These are phyloP conservation scores for Odonthalia washingtoniensis DNA, from an alignment of 31 red algal genomes.

Conservation along the genomic window DNA sequence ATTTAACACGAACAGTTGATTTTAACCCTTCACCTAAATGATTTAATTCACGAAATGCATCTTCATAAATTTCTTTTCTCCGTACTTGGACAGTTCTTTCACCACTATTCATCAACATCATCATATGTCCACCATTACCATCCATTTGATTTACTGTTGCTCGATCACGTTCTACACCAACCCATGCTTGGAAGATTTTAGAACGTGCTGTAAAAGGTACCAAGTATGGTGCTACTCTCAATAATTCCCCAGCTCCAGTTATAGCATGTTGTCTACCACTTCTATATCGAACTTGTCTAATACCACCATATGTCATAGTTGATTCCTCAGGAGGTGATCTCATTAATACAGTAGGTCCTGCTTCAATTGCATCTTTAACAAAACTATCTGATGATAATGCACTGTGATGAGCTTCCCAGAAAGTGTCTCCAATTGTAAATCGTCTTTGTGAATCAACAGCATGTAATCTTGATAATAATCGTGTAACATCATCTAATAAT, in stretches of 20 bases:
- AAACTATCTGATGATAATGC: conserved; percentile 65
- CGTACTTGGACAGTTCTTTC: conserved; percentile 81
- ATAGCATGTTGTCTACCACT: conserved; percentile 30
- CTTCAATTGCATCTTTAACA: conserved; percentile 65
- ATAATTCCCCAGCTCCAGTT: conserved; percentile 67
- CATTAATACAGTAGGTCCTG: conserved; percentile 51
- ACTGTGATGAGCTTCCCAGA: conserved; percentile 67
- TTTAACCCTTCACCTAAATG: conserved; percentile 54
- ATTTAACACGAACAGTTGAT: conserved; percentile 84
- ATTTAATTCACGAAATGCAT: conserved; percentile 84
- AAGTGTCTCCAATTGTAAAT: conserved; percentile 59
- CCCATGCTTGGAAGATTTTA: conserved; percentile 83
- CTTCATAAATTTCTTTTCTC: conserved; percentile 85
- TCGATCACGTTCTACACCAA: conserved; percentile 64
- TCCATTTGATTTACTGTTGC: conserved; percentile 44
- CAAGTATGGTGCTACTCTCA: conserved; percentile 76
- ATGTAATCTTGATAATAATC: conserved; percentile 68
- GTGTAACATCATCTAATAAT: conserved; percentile 58
- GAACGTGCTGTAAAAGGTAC: conserved; percentile 82
- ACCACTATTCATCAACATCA: no score
- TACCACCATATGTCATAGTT: conserved; percentile 28
- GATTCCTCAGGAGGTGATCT: conserved; percentile 15
- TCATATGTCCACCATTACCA: not conserved
- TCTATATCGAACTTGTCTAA: conserved; percentile 19
- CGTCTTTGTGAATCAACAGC: conserved; percentile 59